phyloP scores from a whole-genome alignment of 2,329 filamentous ascomycete species.

The Epichloe festucae region DNA sequence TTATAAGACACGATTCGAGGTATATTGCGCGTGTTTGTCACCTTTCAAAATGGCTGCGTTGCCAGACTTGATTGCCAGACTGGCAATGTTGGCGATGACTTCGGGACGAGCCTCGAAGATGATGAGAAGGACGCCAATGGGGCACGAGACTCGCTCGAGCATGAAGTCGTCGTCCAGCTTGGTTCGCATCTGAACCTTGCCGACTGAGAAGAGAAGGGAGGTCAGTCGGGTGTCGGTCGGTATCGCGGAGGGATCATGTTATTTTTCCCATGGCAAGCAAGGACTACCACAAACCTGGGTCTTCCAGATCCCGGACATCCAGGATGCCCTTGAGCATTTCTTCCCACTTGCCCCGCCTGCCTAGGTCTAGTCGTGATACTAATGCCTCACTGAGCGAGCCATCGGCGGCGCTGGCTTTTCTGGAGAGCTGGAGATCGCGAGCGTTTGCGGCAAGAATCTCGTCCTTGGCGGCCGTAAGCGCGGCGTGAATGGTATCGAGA shows the following conservation, averaged over 20 bases:
- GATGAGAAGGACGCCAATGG: slow-evolving; percentile 93
- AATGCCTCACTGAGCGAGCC: slow-evolving; percentile 71
- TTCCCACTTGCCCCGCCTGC: slow-evolving; percentile 81
- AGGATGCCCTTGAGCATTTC: slow-evolving; percentile 95
- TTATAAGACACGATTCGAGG: too few species aligned
- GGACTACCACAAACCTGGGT: slow-evolving; percentile 56
- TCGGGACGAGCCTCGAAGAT: slow-evolving; percentile 97
- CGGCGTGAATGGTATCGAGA: slow-evolving; percentile 67
- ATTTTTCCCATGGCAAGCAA: neutral
- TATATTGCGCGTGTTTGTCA: slow-evolving; percentile 11
- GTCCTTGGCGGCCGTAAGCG: slow-evolving; percentile 55
- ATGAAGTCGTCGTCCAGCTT: slow-evolving; percentile 74
- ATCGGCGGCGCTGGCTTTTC: slow-evolving; percentile 51
- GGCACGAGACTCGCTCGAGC: slow-evolving; percentile 80
- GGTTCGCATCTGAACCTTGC: slow-evolving; percentile 71
- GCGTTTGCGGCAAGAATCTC: slow-evolving; percentile 79
- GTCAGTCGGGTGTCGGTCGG: too few species aligned
- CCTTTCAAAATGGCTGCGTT: slow-evolving; percentile 95
- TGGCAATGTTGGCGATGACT: slow-evolving; percentile 96
- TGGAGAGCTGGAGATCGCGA: slow-evolving; percentile 64
- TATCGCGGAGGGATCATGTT: too few species aligned
- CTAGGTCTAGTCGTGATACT: slow-evolving; percentile 77
- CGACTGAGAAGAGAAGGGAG: slow-evolving; percentile 40
- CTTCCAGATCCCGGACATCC: slow-evolving; percentile 70
- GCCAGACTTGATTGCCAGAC: slow-evolving; percentile 89